A percentile compares a stretch with the other conserved stretches of the same genome.
phyloP scores from a whole-genome alignment of 106 monocot genomes.

The Posidonia australis region DNA sequence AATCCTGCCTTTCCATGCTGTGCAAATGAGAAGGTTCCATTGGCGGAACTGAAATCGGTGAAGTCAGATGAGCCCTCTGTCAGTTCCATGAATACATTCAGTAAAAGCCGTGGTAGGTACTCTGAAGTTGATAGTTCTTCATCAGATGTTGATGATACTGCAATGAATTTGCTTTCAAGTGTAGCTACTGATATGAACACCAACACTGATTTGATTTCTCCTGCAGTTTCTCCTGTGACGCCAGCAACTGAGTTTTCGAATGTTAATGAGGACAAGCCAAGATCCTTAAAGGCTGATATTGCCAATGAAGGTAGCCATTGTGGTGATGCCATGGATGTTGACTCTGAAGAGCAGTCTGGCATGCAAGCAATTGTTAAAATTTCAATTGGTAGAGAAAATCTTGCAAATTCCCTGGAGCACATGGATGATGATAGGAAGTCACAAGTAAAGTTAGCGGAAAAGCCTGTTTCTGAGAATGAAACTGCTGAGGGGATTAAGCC shows the following conservation, averaged over 20 bases:
- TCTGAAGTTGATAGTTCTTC: slow-evolving; percentile 8
- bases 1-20: slow-evolving; percentile 9
- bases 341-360: too few species aligned
- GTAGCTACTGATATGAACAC: slow-evolving; percentile 19
- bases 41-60: slow-evolving; percentile 10
- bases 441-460: too few species aligned
- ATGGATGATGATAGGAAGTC: too few species aligned
- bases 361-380: too few species aligned
- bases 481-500: too few species aligned
- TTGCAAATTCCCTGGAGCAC: too few species aligned
- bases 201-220: slow-evolving; percentile 10
- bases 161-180: slow-evolving; percentile 23
- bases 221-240: not conserved
- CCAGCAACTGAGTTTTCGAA: slow-evolving; percentile 4
- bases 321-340: too few species aligned
- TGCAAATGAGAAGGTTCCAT: slow-evolving; percentile 13
- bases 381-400: too few species aligned
- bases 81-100: slow-evolving; percentile 16
- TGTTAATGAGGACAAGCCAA: slow-evolving; percentile 4
- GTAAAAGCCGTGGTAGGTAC: slow-evolving; percentile 16
- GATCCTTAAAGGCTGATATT: too few species aligned
- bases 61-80: slow-evolving; percentile 14
- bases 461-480: too few species aligned
- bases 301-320: too few species aligned
- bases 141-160: slow-evolving; percentile 18